A percentile compares a stretch with the other conserved stretches of the same genome.
phyloP scores from a whole-genome alignment of 2,329 filamentous ascomycete species.

The Neopestalotiopsis sp. region DNA sequence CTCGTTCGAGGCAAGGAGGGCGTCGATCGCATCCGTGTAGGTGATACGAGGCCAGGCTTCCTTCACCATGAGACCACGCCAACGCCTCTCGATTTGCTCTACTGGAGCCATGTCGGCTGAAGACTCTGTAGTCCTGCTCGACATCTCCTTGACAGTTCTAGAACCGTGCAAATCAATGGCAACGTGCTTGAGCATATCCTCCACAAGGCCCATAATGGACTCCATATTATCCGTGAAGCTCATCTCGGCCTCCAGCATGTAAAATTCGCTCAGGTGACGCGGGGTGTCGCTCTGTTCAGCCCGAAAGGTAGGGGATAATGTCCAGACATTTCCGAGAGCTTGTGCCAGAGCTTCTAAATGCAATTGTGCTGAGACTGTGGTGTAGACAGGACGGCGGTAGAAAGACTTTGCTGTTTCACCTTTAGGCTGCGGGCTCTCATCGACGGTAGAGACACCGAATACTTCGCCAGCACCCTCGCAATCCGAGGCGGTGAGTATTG shows the following conservation, averaged over 20 bases:
- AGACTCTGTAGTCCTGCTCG: conserved; percentile 44
- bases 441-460: conserved; percentile 68
- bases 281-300: conserved; percentile 93
- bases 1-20: conserved; percentile 64
- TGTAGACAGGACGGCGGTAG: conserved; percentile 87
- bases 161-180: conserved; percentile 44
- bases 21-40: conserved; percentile 77
- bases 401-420: conserved; percentile 59
- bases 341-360: conserved; percentile 93
- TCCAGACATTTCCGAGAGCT: conserved; percentile 89
- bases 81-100: conserved; percentile 67
- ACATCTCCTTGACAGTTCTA: conserved; percentile 51
- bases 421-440: conserved; percentile 37
- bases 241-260: conserved; percentile 95
- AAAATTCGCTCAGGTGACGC: conserved; percentile 94
- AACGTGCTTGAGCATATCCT: conserved; percentile 72
- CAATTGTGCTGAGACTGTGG: conserved; percentile 93
- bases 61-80: conserved; percentile 66
- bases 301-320: conserved; percentile 89
- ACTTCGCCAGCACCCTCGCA: conserved; percentile 97
- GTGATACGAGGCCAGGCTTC: conserved; percentile 78
- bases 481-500: conserved; percentile 94
- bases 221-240: conserved; percentile 75
- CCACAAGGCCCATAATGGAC: conserved; percentile 78
- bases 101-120: conserved; percentile 49